Evolutionary conservation across 345 rosid species (phyloP).

Genomic region (Salix viminalis): DNA sequence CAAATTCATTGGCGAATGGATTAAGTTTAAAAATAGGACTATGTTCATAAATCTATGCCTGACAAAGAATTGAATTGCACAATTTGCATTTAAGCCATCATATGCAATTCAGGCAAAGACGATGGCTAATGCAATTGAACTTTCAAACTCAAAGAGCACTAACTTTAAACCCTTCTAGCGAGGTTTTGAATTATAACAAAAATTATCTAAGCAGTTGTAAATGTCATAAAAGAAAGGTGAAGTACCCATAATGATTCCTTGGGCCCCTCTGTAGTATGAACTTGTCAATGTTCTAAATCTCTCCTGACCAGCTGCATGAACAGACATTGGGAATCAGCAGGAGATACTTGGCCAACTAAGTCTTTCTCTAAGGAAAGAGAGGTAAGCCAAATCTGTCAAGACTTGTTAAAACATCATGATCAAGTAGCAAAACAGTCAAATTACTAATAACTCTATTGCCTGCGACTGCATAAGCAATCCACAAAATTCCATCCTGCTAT

Average conservation of each 20-base stretch:
- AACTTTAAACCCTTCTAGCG: neutral
- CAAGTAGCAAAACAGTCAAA: neutral
- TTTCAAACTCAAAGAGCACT: neutral
- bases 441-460: neutral
- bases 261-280: constrained; percentile 96
- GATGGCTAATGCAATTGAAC: neutral
- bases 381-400: neutral
- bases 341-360: neutral
- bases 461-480: neutral
- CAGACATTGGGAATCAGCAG: neutral
- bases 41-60: neutral
- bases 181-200: neutral
- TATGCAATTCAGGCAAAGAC: neutral
- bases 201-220: neutral
- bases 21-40: neutral
- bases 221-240: constrained; percentile 3
- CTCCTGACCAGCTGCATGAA: constrained; percentile 87
- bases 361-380: neutral
- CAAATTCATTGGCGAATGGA: neutral
- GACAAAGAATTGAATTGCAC: neutral
- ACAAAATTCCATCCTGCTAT: neutral
- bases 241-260: constrained; percentile 88
- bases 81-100: neutral
- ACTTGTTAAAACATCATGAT: neutral
- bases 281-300: constrained; percentile 90